Conservation (phyloP, 495 filamentous ascomycete species). For the Penicillium paxilli region DNA sequence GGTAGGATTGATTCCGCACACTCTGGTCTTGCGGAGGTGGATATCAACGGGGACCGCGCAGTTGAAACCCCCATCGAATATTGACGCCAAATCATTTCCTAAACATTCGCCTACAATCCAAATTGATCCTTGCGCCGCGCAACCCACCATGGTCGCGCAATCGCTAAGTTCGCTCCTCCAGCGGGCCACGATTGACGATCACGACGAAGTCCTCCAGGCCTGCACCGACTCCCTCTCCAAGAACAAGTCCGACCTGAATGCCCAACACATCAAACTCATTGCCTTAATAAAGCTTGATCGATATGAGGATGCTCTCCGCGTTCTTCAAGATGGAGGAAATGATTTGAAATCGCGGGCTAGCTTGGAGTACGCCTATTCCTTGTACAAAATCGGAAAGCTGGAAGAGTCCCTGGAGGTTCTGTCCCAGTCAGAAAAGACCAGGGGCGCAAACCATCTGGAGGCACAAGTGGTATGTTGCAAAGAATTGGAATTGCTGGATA, state of each 20-base stretch:
- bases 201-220: constrained; percentile 68
- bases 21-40: constrained; percentile 22
- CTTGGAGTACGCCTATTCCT: constrained; percentile 84
- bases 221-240: constrained; percentile 68
- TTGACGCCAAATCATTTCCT: background rate
- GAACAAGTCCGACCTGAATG: constrained; percentile 61
- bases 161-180: constrained; percentile 58
- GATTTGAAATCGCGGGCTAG: constrained; percentile 63
- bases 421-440: constrained; percentile 44
- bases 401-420: constrained; percentile 65
- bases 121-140: constrained; percentile 7
- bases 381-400: constrained; percentile 84
- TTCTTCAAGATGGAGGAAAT: constrained; percentile 70
- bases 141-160: constrained; percentile 45
- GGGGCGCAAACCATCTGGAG: constrained; percentile 78
- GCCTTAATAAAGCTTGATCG: constrained; percentile 92
- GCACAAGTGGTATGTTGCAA: constrained; percentile 75
- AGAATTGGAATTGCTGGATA: constrained; percentile 18
- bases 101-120: background rate
- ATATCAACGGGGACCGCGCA: constrained; percentile 10
- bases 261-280: constrained; percentile 77
- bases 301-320: constrained; percentile 81
- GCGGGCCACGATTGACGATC: constrained; percentile 67
- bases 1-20: constrained; percentile 30
- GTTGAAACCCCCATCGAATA: background rate